Evolutionary conservation across 2,329 filamentous ascomycete genomes (phyloP).

Genomic region (Colletotrichum lupini): DNA sequence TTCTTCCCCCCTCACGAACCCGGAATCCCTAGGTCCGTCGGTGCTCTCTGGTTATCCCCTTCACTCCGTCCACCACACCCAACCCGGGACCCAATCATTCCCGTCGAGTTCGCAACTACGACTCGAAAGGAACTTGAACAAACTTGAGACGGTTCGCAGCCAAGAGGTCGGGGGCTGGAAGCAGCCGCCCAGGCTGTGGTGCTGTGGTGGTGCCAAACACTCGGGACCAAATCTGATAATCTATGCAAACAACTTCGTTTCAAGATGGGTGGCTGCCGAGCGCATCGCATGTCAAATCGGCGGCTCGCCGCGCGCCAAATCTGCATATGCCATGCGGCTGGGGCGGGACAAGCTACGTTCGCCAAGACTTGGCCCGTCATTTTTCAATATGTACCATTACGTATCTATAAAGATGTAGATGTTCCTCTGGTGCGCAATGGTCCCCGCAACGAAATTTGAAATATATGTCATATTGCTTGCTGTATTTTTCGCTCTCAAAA

Average conservation of each 20-base stretch:
- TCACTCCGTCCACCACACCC: too few species aligned
- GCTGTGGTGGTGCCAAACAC: neutral
- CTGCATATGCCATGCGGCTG: neutral
- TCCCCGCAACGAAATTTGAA: too few species aligned
- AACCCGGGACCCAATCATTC: too few species aligned
- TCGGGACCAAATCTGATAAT: neutral
- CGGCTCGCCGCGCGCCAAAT: neutral
- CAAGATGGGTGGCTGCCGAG: conserved; percentile 23
- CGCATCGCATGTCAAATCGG: neutral
- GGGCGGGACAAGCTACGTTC: neutral
- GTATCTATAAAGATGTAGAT: too few species aligned
- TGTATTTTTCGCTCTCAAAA: conserved; percentile 30
- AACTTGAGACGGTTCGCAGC: neutral
- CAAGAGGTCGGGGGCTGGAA: neutral
- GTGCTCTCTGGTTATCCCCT: too few species aligned
- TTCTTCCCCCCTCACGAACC: too few species aligned
- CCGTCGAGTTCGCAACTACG: too few species aligned
- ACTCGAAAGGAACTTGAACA: too few species aligned
- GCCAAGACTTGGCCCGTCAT: neutral
- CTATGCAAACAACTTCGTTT: neutral
- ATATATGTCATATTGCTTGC: conserved; percentile 9
- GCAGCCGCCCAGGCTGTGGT: neutral
- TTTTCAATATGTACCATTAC: neutral
- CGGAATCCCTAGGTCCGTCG: too few species aligned
- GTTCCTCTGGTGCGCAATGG: neutral